Evolutionary conservation across 2,329 filamentous ascomycete genomes (phyloP).

Genomic region (Fusarium lyarnte): DNA sequence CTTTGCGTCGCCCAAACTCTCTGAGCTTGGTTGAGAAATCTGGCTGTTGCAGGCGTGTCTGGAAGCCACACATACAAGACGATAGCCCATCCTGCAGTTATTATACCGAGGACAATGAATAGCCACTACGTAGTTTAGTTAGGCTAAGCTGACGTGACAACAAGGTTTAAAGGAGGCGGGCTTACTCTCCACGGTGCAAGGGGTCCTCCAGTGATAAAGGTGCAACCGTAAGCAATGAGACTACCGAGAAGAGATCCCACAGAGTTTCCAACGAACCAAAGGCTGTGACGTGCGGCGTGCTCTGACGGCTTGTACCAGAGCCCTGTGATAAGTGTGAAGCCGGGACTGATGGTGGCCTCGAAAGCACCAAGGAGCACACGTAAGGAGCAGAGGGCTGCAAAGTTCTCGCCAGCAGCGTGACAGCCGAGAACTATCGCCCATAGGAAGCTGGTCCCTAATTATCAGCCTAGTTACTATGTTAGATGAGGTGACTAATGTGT

Average conservation of each 20-base stretch:
- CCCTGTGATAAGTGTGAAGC: background rate
- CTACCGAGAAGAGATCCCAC: background rate
- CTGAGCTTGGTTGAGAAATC: background rate
- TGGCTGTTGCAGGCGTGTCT: background rate
- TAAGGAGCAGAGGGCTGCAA: background rate
- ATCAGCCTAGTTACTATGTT: rapidly evolving
- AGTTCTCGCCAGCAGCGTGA: background rate
- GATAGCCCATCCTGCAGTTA: background rate
- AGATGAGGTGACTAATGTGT: no score
- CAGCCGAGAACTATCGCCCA: background rate
- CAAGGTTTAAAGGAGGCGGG: rapidly evolving
- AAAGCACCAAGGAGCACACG: background rate
- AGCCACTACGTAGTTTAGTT: rapidly evolving
- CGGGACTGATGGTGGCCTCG: background rate
- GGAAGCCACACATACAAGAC: background rate
- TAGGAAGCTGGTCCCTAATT: background rate
- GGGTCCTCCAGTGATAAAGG: background rate
- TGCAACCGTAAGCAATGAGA: background rate
- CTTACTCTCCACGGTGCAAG: background rate
- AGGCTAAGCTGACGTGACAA: rapidly evolving
- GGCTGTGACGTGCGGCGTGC: background rate
- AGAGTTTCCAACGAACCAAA: background rate
- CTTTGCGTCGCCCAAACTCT: background rate
- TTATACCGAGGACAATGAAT: background rate
- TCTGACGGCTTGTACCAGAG: background rate